phyloP scores from a whole-genome alignment of 352 stramenopile species.

The Phytophthora lateralis region DNA sequence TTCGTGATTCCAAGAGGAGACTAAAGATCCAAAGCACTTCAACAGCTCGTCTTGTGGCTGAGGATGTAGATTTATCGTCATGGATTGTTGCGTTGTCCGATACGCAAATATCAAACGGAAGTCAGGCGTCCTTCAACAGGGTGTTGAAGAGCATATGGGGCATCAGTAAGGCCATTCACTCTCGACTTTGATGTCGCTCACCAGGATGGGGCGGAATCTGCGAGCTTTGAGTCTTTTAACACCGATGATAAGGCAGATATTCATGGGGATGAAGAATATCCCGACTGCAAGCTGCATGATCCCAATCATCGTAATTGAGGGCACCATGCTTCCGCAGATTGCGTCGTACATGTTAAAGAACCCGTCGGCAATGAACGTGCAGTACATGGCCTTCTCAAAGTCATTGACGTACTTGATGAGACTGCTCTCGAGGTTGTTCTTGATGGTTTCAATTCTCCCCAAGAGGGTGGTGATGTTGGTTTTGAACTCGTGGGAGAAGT shows the following conservation, averaged over 20 bases:
- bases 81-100: too few relatives aligned
- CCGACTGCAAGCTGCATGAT: constrained; percentile 64
- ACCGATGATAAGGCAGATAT: constrained; percentile 63
- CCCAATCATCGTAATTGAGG: constrained; percentile 68
- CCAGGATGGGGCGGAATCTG: constrained; percentile 23
- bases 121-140: neutral
- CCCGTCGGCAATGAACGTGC: constrained; percentile 51
- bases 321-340: constrained; percentile 57
- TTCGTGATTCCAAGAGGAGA: too few relatives aligned
- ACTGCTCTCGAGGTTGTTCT: constrained; percentile 40
- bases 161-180: constrained; percentile 1
- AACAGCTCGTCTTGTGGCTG: too few relatives aligned
- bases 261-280: constrained; percentile 63
- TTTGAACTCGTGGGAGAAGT: constrained; percentile 51
- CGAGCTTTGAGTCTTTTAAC: constrained; percentile 56
- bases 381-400: constrained; percentile 65
- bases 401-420: constrained; percentile 58
- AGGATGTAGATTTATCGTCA: too few relatives aligned
- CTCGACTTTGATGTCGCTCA: neutral
- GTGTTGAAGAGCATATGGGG: neutral
- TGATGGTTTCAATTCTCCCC: constrained; percentile 41
- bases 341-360: constrained; percentile 50
- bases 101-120: too few relatives aligned
- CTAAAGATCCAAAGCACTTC: too few relatives aligned
- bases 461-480: constrained; percentile 43